phyloP scores from a whole-genome alignment of 331 rosid species.

The Pyracantha coccinea region DNA sequence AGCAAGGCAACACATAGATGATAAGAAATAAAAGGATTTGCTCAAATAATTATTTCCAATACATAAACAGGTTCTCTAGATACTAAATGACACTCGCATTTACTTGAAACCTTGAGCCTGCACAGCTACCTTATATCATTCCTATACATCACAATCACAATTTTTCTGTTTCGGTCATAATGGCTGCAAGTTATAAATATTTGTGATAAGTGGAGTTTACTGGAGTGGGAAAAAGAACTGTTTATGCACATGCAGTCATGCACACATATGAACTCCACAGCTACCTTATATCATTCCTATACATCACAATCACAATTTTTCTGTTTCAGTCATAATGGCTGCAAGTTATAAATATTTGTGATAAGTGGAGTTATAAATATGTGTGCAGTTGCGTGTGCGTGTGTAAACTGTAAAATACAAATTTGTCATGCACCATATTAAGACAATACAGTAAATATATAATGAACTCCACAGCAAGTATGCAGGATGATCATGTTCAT shows the following conservation, averaged over 20 bases:
- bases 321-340: not conserved
- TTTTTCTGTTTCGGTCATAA: not conserved
- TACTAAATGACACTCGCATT: too few relatives aligned
- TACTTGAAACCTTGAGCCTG: not conserved
- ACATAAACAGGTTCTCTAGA: too few relatives aligned
- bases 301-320: not conserved
- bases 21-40: too few relatives aligned
- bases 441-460: not conserved
- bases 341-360: not conserved
- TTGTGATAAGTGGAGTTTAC: not conserved
- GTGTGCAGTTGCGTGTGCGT: not conserved
- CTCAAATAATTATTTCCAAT: too few relatives aligned
- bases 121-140: not conserved
- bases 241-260: not conserved
- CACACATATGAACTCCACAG: not conserved
- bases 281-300: not conserved
- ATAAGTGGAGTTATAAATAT: not conserved
- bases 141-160: not conserved
- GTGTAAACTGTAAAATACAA: not conserved
- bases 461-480: not conserved
- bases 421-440: not conserved
- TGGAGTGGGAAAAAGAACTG: not conserved
- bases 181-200: not conserved
- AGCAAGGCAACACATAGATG: too few relatives aligned
- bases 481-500: not conserved